Percentiles rank a stretch among this genome's conserved stretches.
phyloP scores from a whole-genome alignment of 1,284 basidiomycete genomes.

The Tylopilus sp. region DNA sequence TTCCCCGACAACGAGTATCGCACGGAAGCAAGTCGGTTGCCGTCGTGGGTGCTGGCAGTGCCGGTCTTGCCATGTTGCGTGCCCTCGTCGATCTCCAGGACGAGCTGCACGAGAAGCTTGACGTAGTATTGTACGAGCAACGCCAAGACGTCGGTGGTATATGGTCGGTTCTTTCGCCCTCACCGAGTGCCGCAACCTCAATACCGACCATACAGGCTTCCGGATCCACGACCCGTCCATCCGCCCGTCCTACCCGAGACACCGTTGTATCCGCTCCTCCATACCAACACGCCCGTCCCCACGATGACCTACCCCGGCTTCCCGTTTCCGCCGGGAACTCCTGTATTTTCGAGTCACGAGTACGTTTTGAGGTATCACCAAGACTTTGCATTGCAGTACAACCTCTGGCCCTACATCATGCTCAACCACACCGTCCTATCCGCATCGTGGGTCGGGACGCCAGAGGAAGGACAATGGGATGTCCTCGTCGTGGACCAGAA shows the following conservation, averaged over 20 bases:
- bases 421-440: slow-evolving; percentile 44
- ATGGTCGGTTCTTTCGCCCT: slow-evolving; percentile 35
- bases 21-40: slow-evolving; percentile 47
- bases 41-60: slow-evolving; percentile 53
- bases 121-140: slow-evolving; percentile 54
- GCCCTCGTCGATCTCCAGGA: slow-evolving; percentile 48
- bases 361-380: slow-evolving; percentile 48
- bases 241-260: slow-evolving; percentile 53
- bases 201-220: slow-evolving; percentile 37
- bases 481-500: slow-evolving; percentile 31
- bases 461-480: slow-evolving; percentile 45
- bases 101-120: slow-evolving; percentile 40
- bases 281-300: slow-evolving; percentile 54
- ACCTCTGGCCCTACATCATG: slow-evolving; percentile 41
- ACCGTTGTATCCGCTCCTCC: slow-evolving; percentile 54
- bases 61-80: slow-evolving; percentile 53
- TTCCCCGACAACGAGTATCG: neutral
- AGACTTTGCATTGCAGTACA: slow-evolving; percentile 41
- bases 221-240: slow-evolving; percentile 41
- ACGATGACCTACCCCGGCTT: slow-evolving; percentile 54
- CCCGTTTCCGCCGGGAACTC: slow-evolving; percentile 44
- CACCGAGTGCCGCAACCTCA: neutral
- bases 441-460: slow-evolving; percentile 46
- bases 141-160: slow-evolving; percentile 50
- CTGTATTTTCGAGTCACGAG: slow-evolving; percentile 50